Percentiles rank a stretch among this genome's conserved stretches.
Conservation (phyloP, 495 filamentous ascomycete genomes). For the Penicillium steckii region DNA sequence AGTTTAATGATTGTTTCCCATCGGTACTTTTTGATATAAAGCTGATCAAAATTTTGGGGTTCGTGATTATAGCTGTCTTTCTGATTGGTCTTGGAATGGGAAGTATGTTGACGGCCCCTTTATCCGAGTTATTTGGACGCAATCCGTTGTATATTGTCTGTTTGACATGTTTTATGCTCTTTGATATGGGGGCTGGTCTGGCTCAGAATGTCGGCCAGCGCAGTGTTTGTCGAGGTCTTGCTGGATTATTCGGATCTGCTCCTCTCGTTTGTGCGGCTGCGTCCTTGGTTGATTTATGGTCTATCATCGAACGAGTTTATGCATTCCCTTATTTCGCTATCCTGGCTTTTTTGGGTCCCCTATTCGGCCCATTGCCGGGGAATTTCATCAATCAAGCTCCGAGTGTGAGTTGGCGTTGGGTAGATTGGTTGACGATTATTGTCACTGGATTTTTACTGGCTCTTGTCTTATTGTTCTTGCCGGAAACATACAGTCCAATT, state of each 20-base stretch:
- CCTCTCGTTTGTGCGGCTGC: constrained; percentile 34
- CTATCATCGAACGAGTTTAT: constrained; percentile 39
- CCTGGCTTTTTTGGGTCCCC: constrained; percentile 43
- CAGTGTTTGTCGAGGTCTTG: constrained; percentile 38
- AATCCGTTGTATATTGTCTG: constrained; percentile 48
- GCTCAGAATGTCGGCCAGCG: constrained; percentile 40
- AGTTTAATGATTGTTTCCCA: constrained; percentile 31
- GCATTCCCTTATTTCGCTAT: constrained; percentile 42
- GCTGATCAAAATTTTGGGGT: constrained; percentile 15
- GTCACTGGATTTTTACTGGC: constrained; percentile 32
- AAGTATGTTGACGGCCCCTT: constrained; percentile 37
- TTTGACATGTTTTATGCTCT: constrained; percentile 40
- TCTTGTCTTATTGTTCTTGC: constrained; percentile 38
- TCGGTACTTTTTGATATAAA: too few relatives aligned
- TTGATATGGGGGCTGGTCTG: constrained; percentile 41
- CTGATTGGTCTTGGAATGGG: constrained; percentile 56
- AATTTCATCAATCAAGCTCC: constrained; percentile 30
- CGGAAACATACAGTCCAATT: constrained; percentile 48
- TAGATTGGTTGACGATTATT: constrained; percentile 45
- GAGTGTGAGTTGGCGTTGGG: constrained; percentile 39
- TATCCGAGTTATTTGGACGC: constrained; percentile 53
- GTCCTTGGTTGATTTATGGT: constrained; percentile 40
- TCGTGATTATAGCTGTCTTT: constrained; percentile 37
- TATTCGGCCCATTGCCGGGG: constrained; percentile 42
- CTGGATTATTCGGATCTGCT: constrained; percentile 44